Percentiles rank a stretch among this genome's conserved stretches.
Evolutionary conservation across 768 basidiomycete genomes (phyloP).

Genomic region (Amanita pallidorosea): DNA sequence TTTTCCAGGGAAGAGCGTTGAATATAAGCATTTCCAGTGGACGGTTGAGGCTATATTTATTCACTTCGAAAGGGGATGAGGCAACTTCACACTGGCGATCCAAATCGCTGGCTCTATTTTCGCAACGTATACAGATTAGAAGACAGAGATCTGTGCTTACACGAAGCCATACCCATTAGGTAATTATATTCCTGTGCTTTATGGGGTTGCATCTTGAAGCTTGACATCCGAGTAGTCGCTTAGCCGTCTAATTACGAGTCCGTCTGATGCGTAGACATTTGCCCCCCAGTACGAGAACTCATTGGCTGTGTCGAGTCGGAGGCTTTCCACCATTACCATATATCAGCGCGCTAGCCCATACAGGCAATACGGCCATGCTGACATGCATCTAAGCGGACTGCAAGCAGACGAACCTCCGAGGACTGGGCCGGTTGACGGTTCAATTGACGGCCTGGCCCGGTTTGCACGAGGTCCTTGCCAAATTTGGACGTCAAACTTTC

Average conservation of each 20-base stretch:
- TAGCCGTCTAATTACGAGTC: constrained; percentile 2
- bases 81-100: constrained; percentile 15
- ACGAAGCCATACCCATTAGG: constrained; percentile 18
- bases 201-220: constrained; percentile 15
- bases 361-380: not conserved
- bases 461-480: not conserved
- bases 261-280: constrained; percentile 2
- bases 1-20: not conserved
- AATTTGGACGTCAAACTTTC: not conserved
- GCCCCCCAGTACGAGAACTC: not conserved
- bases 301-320: not conserved
- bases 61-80: constrained; percentile 16
- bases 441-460: not conserved
- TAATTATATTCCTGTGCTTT: constrained; percentile 12
- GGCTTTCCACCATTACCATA: not conserved
- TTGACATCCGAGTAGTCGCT: constrained; percentile 1
- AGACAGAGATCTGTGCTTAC: constrained; percentile 18
- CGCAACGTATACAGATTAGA: constrained; percentile 13
- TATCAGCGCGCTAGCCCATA: not conserved
- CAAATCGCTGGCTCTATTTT: constrained; percentile 22
- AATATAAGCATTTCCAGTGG: constrained; percentile 4
- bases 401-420: no score
- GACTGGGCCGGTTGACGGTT: no score
- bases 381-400: not conserved
- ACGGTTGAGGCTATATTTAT: not conserved